Conservation (phyloP, 805 yeast genomes). For the Saccharomycopsis sp. region DNA sequence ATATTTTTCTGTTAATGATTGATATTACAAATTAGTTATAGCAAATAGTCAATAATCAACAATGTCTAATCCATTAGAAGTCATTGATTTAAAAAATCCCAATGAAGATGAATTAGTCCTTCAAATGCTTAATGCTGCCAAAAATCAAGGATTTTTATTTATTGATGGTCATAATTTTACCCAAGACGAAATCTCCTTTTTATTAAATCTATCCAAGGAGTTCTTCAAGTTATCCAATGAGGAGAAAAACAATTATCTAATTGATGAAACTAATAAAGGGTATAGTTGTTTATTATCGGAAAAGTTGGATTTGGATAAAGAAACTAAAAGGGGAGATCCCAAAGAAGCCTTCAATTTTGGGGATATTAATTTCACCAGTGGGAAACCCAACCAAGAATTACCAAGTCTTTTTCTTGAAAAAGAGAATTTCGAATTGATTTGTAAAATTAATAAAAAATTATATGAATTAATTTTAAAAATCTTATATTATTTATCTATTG, state of each 20-base stretch:
- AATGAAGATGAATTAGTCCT: conserved; percentile 35
- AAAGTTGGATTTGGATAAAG: conserved; percentile 24
- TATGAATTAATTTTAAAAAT: conserved; percentile 39
- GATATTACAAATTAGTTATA: neutral
- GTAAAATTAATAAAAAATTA: conserved; percentile 34
- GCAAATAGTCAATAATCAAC: too few relatives aligned
- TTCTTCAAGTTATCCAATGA: conserved; percentile 42
- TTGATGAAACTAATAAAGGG: conserved; percentile 49
- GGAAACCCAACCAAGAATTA: conserved; percentile 28
- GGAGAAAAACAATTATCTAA: conserved; percentile 39
- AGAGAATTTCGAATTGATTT: conserved; percentile 32
- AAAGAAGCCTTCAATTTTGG: conserved; percentile 62
- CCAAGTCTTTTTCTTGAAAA: conserved; percentile 43
- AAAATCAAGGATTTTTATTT: conserved; percentile 55
- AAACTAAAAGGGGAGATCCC: conserved; percentile 36
- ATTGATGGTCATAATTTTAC: conserved; percentile 60
- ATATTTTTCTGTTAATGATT: neutral
- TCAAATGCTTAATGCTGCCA: conserved; percentile 45
- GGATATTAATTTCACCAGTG: conserved; percentile 38
- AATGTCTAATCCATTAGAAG: conserved; percentile 35
- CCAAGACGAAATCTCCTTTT: conserved; percentile 39
- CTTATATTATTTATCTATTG: conserved; percentile 48
- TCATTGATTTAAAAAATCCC: conserved; percentile 44
- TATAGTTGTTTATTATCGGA: conserved; percentile 42
- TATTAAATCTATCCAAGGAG: conserved; percentile 38